Conservation (phyloP, 78 protist genomes). For the Planoprotostelium fungivorum region DNA sequence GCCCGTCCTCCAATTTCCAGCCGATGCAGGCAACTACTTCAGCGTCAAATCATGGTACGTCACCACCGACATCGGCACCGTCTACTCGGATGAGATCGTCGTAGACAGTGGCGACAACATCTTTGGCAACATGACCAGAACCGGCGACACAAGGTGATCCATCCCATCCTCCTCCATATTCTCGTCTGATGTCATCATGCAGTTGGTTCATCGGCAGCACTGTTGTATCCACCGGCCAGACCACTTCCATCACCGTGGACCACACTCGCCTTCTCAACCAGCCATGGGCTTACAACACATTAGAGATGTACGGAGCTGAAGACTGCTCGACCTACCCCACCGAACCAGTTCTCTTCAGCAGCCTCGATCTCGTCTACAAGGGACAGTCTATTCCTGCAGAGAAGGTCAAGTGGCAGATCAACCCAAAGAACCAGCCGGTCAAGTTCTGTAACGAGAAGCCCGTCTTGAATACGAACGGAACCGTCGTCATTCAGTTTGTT, state of each 20-base stretch:
- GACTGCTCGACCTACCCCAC: neutral
- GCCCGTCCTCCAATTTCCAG: conserved; percentile 16
- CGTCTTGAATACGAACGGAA: neutral
- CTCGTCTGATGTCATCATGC: neutral
- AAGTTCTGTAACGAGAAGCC: neutral
- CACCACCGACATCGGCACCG: neutral
- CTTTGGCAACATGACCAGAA: conserved; percentile 17
- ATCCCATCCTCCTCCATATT: neutral
- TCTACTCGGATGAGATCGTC: neutral
- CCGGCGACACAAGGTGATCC: neutral
- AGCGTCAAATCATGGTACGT: conserved; percentile 10
- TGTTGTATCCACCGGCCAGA: conserved; percentile 3
- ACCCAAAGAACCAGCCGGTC: neutral
- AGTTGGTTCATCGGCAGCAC: conserved; percentile 3
- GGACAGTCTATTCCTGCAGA: neutral
- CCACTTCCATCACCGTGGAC: neutral
- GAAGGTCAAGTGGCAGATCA: neutral
- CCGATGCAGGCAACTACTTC: neutral
- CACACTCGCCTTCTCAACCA: neutral
- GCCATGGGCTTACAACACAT: conserved; percentile 20
- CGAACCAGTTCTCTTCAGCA: neutral
- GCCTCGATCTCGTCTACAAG: neutral
- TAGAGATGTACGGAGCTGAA: neutral
- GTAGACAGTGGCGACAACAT: neutral
- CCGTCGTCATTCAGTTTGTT: neutral